A percentile compares a stretch with the other conserved stretches of the same genome.
Evolutionary conservation across 768 basidiomycete genomes (phyloP).

Genomic region (Mycena vitilis): DNA sequence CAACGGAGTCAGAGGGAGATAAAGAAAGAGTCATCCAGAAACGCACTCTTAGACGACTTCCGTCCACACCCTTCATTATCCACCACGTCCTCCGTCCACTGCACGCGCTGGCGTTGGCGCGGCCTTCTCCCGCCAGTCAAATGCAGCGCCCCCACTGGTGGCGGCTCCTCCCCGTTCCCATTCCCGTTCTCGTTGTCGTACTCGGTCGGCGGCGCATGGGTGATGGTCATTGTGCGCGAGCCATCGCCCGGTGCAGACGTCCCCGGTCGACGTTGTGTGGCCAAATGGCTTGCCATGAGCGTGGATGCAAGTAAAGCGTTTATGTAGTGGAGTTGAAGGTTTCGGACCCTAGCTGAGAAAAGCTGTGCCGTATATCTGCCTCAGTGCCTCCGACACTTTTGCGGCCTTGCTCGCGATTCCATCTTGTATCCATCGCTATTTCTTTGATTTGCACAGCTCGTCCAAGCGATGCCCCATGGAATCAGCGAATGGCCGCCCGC

Average conservation of each 20-base stretch:
- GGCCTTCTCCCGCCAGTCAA: constrained; percentile 64
- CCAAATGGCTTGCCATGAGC: not conserved
- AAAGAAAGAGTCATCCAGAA: not conserved
- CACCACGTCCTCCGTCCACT: constrained; percentile 86
- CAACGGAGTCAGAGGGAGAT: not conserved
- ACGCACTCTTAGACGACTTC: constrained; percentile 95
- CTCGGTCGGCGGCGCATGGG: constrained; percentile 46
- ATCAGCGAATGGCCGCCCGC: not conserved
- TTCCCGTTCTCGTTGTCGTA: constrained; percentile 33
- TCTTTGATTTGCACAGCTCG: not conserved
- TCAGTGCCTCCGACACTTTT: no score
- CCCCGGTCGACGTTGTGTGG: constrained; percentile 46
- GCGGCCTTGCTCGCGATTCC: not conserved
- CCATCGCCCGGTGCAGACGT: constrained; percentile 61
- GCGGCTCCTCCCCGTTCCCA: constrained; percentile 24
- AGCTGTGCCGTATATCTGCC: no score
- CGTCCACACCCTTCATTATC: constrained; percentile 92
- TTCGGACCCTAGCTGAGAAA: no score
- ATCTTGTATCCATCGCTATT: no score
- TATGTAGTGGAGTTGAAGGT: no score
- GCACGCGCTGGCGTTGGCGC: constrained; percentile 67
- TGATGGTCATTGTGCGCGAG: constrained; percentile 66
- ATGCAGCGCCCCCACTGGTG: constrained; percentile 62
- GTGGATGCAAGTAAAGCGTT: no score
- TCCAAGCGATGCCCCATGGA: not conserved